Evolutionary conservation across 768 basidiomycete species (phyloP), one percentile per base, ranked within the genome.

Genomic region (Kwoniella dejecticola): DNA sequence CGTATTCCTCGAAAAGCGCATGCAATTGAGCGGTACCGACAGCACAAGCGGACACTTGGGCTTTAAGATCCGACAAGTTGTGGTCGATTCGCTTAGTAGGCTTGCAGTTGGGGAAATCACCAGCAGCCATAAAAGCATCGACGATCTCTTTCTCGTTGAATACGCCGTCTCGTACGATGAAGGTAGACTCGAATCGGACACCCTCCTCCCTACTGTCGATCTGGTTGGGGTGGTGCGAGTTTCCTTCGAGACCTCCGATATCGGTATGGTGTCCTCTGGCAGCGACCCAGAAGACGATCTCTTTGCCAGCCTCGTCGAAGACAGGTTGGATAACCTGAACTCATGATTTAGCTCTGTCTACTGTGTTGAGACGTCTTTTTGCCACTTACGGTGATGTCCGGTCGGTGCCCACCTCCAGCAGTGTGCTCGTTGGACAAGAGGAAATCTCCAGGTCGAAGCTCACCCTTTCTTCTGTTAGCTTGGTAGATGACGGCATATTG

Each of bases 191-290:
- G 26, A 66, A 55, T 13, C 57, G 47, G 2, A 60, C 65, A 54
- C 65, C 65, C 45, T 66, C 65, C 41, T 66, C 53, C 3, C 29
- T 52, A 24, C 71, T 54, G 13, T 60, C 67, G 11, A 52, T 68
- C 10, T 61, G 60, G 50, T 67, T 64, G 11, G 75, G 73, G 41
- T 59, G 66, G 23, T 57, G 46, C 2, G 48, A 64, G 40, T 61
- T 62, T 24, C 66, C 64, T 21, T 49, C 53, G 21, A 95, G 92
- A 3, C 71, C 71, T 23, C 71, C 71, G 31, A 72, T 72, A 79
- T 95, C 93, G 3, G 92, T 91, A 79, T 96, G 93, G 75, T 97
- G 93, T 13, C 68, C 94, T 54, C 94, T 84, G 8, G 91, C 93
- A 12, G 93, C 94, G 7, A 91, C 93, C 68, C 68, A 73, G 49